Base-by-base conservation (phyloP, 352 stramenopile species). In the Phytopythium helicoides region DNA sequence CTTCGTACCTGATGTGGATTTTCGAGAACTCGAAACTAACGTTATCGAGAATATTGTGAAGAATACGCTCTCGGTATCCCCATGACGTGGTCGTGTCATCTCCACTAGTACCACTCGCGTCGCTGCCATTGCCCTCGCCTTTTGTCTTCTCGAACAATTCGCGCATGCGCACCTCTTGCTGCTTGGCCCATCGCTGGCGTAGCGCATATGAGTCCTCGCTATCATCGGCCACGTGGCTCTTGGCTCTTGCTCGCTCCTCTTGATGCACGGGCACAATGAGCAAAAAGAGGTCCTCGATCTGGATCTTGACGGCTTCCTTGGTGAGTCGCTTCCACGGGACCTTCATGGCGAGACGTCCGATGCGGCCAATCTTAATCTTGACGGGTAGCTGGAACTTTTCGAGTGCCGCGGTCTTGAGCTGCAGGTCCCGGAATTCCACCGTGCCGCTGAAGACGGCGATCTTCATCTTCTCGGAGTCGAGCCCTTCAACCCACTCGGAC, bases 381-480 rank as follows among this genome's bases (percentile, higher is more conserved):
- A 94, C 54, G 7, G 85, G 85, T 54, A 94, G 38, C 48, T 91
- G 66, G 47, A 94, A 89, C 66, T 90, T 87, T 55, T 91, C 72
- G 33, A 94, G 64, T 25, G 76, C 70, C 21, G 69, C 71, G 3
- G 75, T 71, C 40, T 83, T 76, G 61, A 94, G 77, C 54, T 82
- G 72, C 50, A 94, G 60, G 41, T 92, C 80, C 33, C 75, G 71
- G 47, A 94, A 89, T 56, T 91, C 82, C 45, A 94, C 81, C 41
- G 92, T 92, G 14, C 85, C 82, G 21, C 81, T 68, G 47, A 93
- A 93, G 31, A 94, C 61, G 35, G 74, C 85, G 49, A 94, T 64
- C 62, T 91, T 91, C 79, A 93, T 94, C 66, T 92, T 91, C 75
- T 93, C 81, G 37, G 82, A 79, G 53, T 94, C 82, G 36, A 94